These are phyloP conservation scores for Sarocladium brachiariae DNA, from an alignment of 2,329 filamentous ascomycete genomes.

Conservation along the genomic window DNA sequence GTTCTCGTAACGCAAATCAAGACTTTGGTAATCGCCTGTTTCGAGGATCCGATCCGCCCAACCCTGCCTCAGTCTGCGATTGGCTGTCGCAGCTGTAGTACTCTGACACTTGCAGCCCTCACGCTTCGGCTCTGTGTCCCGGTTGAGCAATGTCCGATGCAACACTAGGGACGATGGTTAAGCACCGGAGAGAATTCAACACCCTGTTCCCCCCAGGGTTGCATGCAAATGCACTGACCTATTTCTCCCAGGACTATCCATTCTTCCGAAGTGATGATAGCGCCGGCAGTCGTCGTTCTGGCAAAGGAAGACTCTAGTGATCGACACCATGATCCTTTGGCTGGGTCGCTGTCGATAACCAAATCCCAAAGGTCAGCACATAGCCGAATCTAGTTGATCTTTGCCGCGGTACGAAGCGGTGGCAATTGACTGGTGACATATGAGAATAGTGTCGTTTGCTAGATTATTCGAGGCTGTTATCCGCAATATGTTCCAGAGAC, in stretches of 20 bases:
- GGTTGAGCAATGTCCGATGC: conserved; percentile 9
- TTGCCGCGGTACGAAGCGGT: too few relatives aligned
- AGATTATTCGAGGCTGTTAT: too few relatives aligned
- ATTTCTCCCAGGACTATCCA: not conserved
- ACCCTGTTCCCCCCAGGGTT: not conserved
- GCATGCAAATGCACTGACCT: not conserved
- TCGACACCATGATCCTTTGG: not conserved
- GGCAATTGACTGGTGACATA: too few relatives aligned
- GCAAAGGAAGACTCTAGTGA: not conserved
- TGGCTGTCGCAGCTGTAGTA: conserved; percentile 3
- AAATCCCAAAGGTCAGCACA: too few relatives aligned
- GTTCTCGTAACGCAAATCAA: not conserved
- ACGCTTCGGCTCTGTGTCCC: conserved; percentile 7
- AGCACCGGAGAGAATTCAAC: conserved; percentile 8
- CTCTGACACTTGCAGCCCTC: conserved; percentile 7
- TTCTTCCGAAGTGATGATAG: conserved; percentile 2
- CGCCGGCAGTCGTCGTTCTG: not conserved
- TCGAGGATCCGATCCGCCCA: conserved; percentile 8
- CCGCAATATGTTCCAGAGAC: too few relatives aligned
- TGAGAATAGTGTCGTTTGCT: too few relatives aligned
- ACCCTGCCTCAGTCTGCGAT: not conserved
- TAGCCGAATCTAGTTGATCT: too few relatives aligned
- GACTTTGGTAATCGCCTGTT: not conserved
- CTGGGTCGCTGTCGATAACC: not conserved
- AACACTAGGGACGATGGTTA: conserved; percentile 2